Evolutionary conservation across 176 grass and related monocot genomes (phyloP).

Genomic region (Musa troglodytarum): DNA sequence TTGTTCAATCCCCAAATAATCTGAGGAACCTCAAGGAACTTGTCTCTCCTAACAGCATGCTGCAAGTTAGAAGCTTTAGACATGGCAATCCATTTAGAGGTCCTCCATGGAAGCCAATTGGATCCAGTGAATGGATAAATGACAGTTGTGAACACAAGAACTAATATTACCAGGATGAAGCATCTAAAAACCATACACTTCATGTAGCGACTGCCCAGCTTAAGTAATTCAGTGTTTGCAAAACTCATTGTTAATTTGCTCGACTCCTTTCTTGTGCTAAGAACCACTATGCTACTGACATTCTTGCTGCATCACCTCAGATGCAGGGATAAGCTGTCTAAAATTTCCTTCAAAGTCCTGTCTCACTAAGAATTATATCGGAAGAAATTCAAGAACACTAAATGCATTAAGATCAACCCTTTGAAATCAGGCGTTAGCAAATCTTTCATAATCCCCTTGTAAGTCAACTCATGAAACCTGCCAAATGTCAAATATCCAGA

Average conservation of each 20-base stretch:
- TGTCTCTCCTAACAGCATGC: conserved; percentile 47
- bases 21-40: conserved; percentile 84
- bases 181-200: conserved; percentile 11
- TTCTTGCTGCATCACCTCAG: neutral
- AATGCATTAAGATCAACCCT: neutral
- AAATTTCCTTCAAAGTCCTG: neutral
- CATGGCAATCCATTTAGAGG: conserved; percentile 31
- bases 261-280: neutral
- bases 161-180: conserved; percentile 34
- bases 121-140: conserved; percentile 49
- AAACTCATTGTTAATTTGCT: neutral
- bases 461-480: neutral
- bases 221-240: neutral
- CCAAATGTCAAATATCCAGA: neutral
- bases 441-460: neutral
- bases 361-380: neutral
- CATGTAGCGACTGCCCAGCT: neutral
- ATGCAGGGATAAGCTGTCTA: too few relatives aligned
- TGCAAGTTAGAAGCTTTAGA: conserved; percentile 25
- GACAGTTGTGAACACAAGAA: conserved; percentile 46
- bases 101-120: conserved; percentile 36
- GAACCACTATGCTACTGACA: neutral
- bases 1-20: conserved; percentile 99
- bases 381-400: neutral
- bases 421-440: neutral